phyloP scores from a whole-genome alignment of 768 basidiomycete species.

The Boletus fagicola region DNA sequence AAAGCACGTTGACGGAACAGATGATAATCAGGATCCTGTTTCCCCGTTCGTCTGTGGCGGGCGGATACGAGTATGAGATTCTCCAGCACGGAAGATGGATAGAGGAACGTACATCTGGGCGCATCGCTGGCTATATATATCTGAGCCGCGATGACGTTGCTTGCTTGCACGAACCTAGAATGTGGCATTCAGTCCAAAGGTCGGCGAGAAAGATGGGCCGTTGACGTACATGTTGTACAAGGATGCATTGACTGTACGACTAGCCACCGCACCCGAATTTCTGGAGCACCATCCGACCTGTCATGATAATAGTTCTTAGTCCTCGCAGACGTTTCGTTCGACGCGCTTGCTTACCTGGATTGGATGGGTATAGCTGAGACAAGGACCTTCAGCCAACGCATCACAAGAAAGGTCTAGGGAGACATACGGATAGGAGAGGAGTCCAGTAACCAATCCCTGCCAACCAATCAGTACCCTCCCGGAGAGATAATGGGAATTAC shows the following conservation, averaged over 20 bases:
- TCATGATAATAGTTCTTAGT: background rate
- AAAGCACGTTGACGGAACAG: too few species aligned
- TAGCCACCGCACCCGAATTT: slow-evolving; percentile 58
- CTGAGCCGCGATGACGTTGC: slow-evolving; percentile 46
- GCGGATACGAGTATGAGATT: background rate
- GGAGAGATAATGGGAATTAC: slow-evolving; percentile 9
- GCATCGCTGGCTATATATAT: slow-evolving; percentile 60
- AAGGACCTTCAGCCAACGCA: background rate
- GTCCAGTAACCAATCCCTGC: slow-evolving; percentile 43
- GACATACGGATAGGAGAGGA: slow-evolving; percentile 45
- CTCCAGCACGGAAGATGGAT: too few species aligned
- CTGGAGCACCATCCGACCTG: slow-evolving; percentile 58
- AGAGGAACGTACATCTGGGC: slow-evolving; percentile 44
- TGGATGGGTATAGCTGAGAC: slow-evolving; percentile 44
- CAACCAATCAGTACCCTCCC: background rate
- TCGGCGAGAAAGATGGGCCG: background rate
- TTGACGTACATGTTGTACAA: slow-evolving; percentile 50
- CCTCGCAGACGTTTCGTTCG: background rate
- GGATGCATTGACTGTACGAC: slow-evolving; percentile 58
- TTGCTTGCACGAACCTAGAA: slow-evolving; percentile 43
- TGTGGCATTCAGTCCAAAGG: background rate
- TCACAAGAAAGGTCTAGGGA: background rate
- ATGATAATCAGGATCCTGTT: too few species aligned
- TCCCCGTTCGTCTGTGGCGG: slow-evolving; percentile 43
- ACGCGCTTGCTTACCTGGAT: slow-evolving; percentile 37